Conservation (phyloP, 352 stramenopile genomes). For the Phytophthora hybrid region DNA sequence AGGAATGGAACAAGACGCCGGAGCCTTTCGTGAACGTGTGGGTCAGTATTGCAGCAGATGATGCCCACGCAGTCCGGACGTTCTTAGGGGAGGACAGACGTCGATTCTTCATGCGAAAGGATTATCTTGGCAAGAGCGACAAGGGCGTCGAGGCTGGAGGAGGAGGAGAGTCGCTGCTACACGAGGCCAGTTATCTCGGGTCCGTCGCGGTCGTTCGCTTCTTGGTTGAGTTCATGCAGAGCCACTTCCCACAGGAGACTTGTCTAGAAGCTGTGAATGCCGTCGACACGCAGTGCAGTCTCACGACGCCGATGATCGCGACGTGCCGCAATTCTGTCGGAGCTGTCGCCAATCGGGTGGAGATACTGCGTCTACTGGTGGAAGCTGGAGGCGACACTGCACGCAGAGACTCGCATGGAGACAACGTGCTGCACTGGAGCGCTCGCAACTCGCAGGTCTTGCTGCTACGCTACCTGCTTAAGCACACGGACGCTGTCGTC, state of each 20-base stretch:
- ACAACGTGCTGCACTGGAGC: slow-evolving; percentile 79
- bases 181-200: slow-evolving; percentile 57
- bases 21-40: slow-evolving; percentile 42
- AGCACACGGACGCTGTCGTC: slow-evolving; percentile 61
- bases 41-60: slow-evolving; percentile 51
- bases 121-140: slow-evolving; percentile 16
- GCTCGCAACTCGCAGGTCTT: slow-evolving; percentile 58
- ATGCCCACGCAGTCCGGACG: slow-evolving; percentile 37
- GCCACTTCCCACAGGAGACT: slow-evolving; percentile 40
- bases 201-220: slow-evolving; percentile 45
- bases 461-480: slow-evolving; percentile 66
- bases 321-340: slow-evolving; percentile 62
- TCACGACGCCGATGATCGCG: slow-evolving; percentile 69
- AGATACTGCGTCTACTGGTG: slow-evolving; percentile 64
- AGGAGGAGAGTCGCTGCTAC: slow-evolving; percentile 54
- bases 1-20: not conserved
- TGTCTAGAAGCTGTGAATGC: slow-evolving; percentile 46
- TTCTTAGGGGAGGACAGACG: slow-evolving; percentile 43
- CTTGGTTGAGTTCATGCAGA: slow-evolving; percentile 49
- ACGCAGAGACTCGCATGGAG: slow-evolving; percentile 58
- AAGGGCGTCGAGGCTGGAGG: slow-evolving; percentile 18
- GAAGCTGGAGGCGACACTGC: slow-evolving; percentile 51
- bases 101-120: slow-evolving; percentile 47
- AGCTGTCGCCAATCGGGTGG: slow-evolving; percentile 43
- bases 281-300: slow-evolving; percentile 59